Conservation (phyloP, 1,139 yeast genomes). For the Kodamaea suecica region DNA sequence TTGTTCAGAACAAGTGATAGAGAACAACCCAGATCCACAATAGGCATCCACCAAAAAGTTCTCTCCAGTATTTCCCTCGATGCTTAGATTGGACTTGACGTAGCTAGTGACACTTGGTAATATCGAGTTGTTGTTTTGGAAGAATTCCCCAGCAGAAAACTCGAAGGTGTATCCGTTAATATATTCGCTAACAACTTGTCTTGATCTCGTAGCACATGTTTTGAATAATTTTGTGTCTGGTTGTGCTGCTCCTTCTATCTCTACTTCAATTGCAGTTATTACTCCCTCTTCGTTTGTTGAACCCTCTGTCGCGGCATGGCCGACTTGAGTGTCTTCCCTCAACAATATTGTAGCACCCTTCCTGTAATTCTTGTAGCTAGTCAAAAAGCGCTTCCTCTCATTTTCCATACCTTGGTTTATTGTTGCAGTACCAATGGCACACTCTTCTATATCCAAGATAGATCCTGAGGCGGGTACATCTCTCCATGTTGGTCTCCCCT, state of each 20-base stretch:
- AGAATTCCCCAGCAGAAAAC: conserved; percentile 91
- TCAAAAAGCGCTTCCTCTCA: conserved; percentile 57
- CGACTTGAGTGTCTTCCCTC: conserved; percentile 66
- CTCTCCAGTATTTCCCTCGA: conserved; percentile 34
- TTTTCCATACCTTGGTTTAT: conserved; percentile 71
- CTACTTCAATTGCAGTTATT: conserved; percentile 24
- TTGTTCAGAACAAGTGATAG: conserved; percentile 77
- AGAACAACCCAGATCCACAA: conserved; percentile 94
- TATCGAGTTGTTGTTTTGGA: conserved; percentile 92
- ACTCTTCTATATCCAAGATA: conserved; percentile 87
- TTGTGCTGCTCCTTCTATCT: conserved; percentile 20
- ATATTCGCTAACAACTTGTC: conserved; percentile 77
- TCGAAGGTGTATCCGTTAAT: conserved; percentile 74
- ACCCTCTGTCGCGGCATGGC: conserved; percentile 25
- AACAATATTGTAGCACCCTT: conserved; percentile 86
- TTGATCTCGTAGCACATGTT: conserved; percentile 64
- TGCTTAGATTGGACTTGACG: conserved; percentile 66
- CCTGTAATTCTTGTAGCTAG: conserved; percentile 54
- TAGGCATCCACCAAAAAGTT: conserved; percentile 88
- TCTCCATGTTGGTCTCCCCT: conserved; percentile 74
- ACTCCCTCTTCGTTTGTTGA: conserved; percentile 39
- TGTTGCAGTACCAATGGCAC: conserved; percentile 80
- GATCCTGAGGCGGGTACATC: conserved; percentile 50
- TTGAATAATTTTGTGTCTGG: conserved; percentile 30
- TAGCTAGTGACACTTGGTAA: conserved; percentile 77